Conservation (phyloP, 2,329 filamentous ascomycete species). For the Botrytis paeoniae region DNA sequence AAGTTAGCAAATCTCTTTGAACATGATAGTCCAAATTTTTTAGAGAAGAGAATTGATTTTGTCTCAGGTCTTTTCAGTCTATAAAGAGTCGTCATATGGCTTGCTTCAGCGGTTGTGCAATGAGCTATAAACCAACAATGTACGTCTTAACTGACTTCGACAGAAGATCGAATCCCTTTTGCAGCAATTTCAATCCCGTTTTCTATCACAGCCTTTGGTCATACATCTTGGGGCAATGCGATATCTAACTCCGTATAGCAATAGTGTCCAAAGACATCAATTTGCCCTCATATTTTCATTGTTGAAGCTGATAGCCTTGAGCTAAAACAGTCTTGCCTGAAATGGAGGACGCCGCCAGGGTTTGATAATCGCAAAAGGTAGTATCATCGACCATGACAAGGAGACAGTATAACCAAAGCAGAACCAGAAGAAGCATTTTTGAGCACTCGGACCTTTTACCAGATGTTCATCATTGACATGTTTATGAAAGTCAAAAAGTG, state of each 20-base stretch:
- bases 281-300: slow-evolving; percentile 35
- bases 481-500: not conserved
- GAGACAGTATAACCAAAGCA: slow-evolving; percentile 31
- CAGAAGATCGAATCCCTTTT: not conserved
- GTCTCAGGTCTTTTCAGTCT: slow-evolving; percentile 80
- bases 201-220: slow-evolving; percentile 61
- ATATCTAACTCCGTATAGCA: slow-evolving; percentile 53
- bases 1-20: slow-evolving; percentile 22
- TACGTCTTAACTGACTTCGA: slow-evolving; percentile 26
- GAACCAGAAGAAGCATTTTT: slow-evolving; percentile 46
- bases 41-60: slow-evolving; percentile 11
- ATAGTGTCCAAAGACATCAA: slow-evolving; percentile 38
- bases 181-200: slow-evolving; percentile 31
- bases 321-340: slow-evolving; percentile 36
- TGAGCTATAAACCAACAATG: slow-evolving; percentile 20
- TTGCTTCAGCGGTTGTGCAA: slow-evolving; percentile 36
- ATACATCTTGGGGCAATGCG: slow-evolving; percentile 44
- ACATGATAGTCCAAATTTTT: not conserved
- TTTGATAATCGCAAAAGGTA: slow-evolving; percentile 22
- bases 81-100: slow-evolving; percentile 42
- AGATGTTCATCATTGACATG: slow-evolving; percentile 51
- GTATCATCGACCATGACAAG: slow-evolving; percentile 29
- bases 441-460: slow-evolving; percentile 65
- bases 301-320: slow-evolving; percentile 31
- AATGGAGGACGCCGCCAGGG: slow-evolving; percentile 31